Conservation (phyloP, 768 basidiomycete species). For the Boletus rufocinnamomeus region DNA sequence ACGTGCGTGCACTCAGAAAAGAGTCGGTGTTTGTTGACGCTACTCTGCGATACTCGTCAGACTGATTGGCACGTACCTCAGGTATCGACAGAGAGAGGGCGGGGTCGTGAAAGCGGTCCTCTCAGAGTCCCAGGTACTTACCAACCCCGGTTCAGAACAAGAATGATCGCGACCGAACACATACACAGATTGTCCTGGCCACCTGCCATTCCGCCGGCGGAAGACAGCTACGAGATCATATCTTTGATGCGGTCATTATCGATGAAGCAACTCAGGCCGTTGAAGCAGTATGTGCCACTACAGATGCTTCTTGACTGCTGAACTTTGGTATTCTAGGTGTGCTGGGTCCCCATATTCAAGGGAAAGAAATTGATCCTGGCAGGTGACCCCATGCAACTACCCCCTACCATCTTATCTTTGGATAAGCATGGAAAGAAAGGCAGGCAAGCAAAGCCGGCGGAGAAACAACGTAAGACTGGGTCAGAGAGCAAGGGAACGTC, state of each 20-base stretch:
- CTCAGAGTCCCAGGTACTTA: conserved; percentile 66
- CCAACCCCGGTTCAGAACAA: neutral
- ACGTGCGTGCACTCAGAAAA: conserved; percentile 83
- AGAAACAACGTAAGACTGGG: neutral
- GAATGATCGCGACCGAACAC: neutral
- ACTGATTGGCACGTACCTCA: conserved; percentile 31
- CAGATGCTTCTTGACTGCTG: neutral
- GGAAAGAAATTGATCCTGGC: conserved; percentile 87
- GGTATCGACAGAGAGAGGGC: conserved; percentile 87
- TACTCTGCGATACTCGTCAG: neutral
- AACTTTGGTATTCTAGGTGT: conserved; percentile 34
- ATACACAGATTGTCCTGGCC: conserved; percentile 72
- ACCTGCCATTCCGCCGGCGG: conserved; percentile 96
- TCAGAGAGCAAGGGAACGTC: neutral
- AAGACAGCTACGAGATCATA: conserved; percentile 69
- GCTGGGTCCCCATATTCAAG: conserved; percentile 96
- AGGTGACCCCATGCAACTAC: conserved; percentile 94
- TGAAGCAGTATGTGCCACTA: conserved; percentile 69
- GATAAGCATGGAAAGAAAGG: conserved; percentile 43
- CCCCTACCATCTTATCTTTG: conserved; percentile 84
- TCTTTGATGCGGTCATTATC: conserved; percentile 93
- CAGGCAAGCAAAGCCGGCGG: conserved; percentile 2
- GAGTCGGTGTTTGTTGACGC: conserved; percentile 56
- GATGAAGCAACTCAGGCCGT: conserved; percentile 98
- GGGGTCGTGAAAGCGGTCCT: conserved; percentile 83